Evolutionary conservation across 2,329 filamentous ascomycete genomes (phyloP).

Genomic region (Cordyceps fumosorosea): DNA sequence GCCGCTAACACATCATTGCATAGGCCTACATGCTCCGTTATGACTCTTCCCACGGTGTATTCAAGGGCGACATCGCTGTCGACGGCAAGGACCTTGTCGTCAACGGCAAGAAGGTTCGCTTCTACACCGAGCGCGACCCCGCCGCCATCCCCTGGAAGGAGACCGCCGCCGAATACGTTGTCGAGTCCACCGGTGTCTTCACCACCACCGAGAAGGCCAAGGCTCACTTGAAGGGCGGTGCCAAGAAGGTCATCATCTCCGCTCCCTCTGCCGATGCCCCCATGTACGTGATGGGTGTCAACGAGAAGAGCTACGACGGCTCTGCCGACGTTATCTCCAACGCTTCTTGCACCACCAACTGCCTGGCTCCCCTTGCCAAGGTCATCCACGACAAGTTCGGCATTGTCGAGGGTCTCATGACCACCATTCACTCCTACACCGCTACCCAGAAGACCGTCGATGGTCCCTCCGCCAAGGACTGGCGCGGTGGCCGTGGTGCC

Average conservation of each 20-base stretch:
- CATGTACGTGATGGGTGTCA: conserved; percentile 99
- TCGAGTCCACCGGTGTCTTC: conserved; percentile 98
- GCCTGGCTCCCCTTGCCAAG: conserved; percentile 98
- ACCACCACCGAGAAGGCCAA: conserved; percentile 95
- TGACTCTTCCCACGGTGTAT: conserved; percentile 92
- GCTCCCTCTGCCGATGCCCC: conserved; percentile 91
- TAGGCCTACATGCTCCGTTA: conserved; percentile 99
- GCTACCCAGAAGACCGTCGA: conserved; percentile 99
- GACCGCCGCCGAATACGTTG: conserved; percentile 84
- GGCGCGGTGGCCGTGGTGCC: conserved; percentile 97
- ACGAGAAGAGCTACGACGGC: conserved; percentile 87
- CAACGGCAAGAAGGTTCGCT: conserved; percentile 92
- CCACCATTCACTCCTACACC: conserved; percentile 99
- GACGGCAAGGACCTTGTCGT: conserved; percentile 67
- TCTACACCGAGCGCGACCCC: conserved; percentile 91
- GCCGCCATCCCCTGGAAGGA: conserved; percentile 83
- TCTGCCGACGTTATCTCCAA: conserved; percentile 94
- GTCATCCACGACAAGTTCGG: conserved; percentile 97
- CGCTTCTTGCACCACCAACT: conserved; percentile 99
- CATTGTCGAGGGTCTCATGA: conserved; percentile 99
- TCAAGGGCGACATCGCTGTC: conserved; percentile 85
- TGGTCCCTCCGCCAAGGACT: conserved; percentile 96
- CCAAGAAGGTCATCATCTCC: conserved; percentile 96
- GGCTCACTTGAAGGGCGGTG: conserved; percentile 90
- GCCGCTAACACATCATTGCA: conserved; percentile 10